A percentile compares a stretch with the other conserved stretches of the same genome.
Conservation (phyloP, 768 basidiomycete species). For the Pleurotus giganteus region DNA sequence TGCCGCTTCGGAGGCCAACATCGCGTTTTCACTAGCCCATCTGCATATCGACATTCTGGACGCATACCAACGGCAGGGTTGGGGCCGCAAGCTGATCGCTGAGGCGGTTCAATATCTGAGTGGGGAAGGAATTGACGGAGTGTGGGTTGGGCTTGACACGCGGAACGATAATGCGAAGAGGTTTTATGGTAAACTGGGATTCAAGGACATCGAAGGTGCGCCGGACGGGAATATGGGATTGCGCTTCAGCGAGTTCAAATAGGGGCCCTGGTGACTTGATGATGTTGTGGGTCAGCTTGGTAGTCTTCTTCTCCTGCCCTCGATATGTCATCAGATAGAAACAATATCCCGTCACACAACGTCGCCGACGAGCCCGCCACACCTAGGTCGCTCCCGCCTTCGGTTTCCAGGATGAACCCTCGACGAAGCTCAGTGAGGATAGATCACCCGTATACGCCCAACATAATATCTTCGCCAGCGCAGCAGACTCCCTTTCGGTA, state of each 20-base stretch:
- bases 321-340: conserved; percentile 1
- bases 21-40: conserved; percentile 70
- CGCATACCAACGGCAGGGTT: conserved; percentile 64
- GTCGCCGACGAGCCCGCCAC: conserved; percentile 4
- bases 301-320: background rate
- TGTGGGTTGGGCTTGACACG: conserved; percentile 72
- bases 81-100: conserved; percentile 64
- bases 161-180: conserved; percentile 55
- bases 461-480: conserved; percentile 4
- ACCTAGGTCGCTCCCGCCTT: background rate
- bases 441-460: conserved; percentile 1
- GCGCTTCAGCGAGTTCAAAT: conserved; percentile 35
- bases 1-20: conserved; percentile 47
- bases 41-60: conserved; percentile 74
- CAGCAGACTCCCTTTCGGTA: conserved; percentile 14
- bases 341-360: background rate
- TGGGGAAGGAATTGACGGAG: conserved; percentile 41
- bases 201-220: conserved; percentile 52
- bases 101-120: conserved; percentile 53
- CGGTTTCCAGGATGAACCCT: background rate
- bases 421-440: conserved; percentile 1
- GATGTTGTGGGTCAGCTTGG: background rate
- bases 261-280: background rate
- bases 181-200: conserved; percentile 67
- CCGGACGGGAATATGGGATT: conserved; percentile 53